Evolutionary conservation across 352 stramenopile species (phyloP), one percentile per base, ranked within the genome.

Genomic region (Pythium biforme): DNA sequence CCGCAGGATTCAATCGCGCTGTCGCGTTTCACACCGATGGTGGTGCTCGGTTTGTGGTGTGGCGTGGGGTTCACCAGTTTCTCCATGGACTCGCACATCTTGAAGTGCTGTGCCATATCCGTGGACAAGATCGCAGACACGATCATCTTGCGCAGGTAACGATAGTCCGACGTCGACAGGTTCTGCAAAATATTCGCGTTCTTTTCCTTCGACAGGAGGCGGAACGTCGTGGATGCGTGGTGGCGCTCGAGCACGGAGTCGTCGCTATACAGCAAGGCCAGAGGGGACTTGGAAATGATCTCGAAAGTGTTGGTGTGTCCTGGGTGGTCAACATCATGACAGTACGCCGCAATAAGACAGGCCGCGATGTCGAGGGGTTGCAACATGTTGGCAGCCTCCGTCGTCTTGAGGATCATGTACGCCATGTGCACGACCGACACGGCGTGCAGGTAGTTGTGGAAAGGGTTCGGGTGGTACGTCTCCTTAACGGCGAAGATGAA

Each of bases 371-470:
- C 90, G 51, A 96, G 71, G 20, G 85, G 85, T 26, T 85, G 78
- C 41, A 97, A 64, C 72, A 95, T 73, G 49, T 87, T 75, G 0
- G 61, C 50, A 2, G 81, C 85, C 27, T 84, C 72, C 0, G 74
- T 91, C 6, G 84, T 96, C 23, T 76, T 89, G 17, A 97, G 64
- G 47, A 97, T 74, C 23, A 93, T 57, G 58, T 96, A 97, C 7
- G 75, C 72, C 23, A 86, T 75, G 70, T 97, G 90, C 27, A 96
- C 76, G 26, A 96, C 90, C 2, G 86, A 91, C 55, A 96, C 86
- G 15, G 85, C 92, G 66, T 98, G 92, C 61, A 90, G 48, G 62
- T 94, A 97, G 76, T 96, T 97, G 75, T 97, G 90, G 68, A 97
- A 97, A 46, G 90, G 86, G 60, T 95, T 95, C 39, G 83, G 83